These are phyloP conservation scores for Phalaenopsis equestris DNA, from an alignment of 106 monocot species.

Conservation along the genomic window DNA sequence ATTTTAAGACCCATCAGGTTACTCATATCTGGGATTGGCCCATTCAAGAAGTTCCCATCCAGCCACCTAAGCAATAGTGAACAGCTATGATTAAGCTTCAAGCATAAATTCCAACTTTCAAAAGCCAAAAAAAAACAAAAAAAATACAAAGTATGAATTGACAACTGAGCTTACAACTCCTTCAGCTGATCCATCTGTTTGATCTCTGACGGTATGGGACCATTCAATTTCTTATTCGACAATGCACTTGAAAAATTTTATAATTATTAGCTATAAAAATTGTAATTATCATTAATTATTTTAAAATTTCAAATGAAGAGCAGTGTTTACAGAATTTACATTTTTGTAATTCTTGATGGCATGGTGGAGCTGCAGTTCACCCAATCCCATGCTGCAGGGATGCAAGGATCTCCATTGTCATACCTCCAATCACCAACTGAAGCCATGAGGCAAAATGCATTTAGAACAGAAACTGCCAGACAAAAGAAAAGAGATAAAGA, in stretches of 20 bases:
- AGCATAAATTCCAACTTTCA: neutral
- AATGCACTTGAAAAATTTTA: constrained; percentile 10
- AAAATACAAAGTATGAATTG: too few relatives aligned
- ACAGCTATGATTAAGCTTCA: neutral
- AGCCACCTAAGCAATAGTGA: constrained; percentile 28
- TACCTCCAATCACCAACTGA: constrained; percentile 23
- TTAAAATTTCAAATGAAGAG: neutral
- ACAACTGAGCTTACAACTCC: constrained; percentile 18
- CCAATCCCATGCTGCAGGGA: constrained; percentile 42
- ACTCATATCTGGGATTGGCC: constrained; percentile 34
- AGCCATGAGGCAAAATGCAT: constrained; percentile 16
- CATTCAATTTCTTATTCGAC: constrained; percentile 21
- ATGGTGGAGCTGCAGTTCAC: constrained; percentile 26
- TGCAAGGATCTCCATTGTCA: constrained; percentile 44
- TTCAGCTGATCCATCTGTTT: constrained; percentile 21
- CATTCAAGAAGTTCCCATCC: constrained; percentile 29
- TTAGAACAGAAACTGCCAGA: constrained; percentile 21
- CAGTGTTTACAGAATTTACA: constrained; percentile 17
- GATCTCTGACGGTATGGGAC: constrained; percentile 21
- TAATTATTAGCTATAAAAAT: neutral
- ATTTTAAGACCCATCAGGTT: constrained; percentile 16
- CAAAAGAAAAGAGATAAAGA: neutral
- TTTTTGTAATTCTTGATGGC: constrained; percentile 35
- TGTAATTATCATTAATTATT: neutral
- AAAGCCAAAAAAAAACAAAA: neutral